Evolutionary conservation across 169 alveolate genomes (phyloP).

Genomic region (Plasmodium fragile): DNA sequence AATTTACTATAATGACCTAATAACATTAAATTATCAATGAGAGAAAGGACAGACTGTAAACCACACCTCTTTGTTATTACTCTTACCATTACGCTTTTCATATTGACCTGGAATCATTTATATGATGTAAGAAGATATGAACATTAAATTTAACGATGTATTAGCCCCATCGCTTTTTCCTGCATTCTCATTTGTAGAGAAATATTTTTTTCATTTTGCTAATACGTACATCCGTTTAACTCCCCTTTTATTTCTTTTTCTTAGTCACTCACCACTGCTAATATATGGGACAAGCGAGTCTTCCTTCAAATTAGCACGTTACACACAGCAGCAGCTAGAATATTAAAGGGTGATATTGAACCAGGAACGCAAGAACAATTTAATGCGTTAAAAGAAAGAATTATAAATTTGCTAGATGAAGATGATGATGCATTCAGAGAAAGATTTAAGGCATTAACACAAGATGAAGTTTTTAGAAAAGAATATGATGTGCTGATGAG

Average conservation of each 20-base stretch:
- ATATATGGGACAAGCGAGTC: neutral
- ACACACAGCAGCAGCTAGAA: neutral
- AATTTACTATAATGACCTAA: neutral
- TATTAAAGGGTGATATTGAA: conserved; percentile 8
- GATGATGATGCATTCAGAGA: conserved; percentile 11
- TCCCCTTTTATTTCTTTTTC: no score
- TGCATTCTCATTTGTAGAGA: neutral
- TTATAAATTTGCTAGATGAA: conserved; percentile 3
- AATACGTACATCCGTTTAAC: neutral
- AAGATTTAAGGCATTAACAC: neutral
- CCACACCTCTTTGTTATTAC: neutral
- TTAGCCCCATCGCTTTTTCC: neutral
- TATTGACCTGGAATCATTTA: conserved; percentile 4
- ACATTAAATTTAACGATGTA: neutral
- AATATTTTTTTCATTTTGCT: neutral
- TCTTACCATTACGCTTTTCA: neutral
- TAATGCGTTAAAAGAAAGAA: conserved; percentile 1
- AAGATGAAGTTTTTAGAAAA: neutral
- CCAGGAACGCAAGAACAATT: neutral
- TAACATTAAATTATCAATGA: neutral
- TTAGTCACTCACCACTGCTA: neutral
- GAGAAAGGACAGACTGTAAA: neutral
- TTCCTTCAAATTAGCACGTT: neutral
- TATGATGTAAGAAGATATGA: neutral
- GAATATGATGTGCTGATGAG: conserved; percentile 1